Evolutionary conservation across 257 asterid genomes (phyloP).

Genomic region (Solanum tarijense): DNA sequence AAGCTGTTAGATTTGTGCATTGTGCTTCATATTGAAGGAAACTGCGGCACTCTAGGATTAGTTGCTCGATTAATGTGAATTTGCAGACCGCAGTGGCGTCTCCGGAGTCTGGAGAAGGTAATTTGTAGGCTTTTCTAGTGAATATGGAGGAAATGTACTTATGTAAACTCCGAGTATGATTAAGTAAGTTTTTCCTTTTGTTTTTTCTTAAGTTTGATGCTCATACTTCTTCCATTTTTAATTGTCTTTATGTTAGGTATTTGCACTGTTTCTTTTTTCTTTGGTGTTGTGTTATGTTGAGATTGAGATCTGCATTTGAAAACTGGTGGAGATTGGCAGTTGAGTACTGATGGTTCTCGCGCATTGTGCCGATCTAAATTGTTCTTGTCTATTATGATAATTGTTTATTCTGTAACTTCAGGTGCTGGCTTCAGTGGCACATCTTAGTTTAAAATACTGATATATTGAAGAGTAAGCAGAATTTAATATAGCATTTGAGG

Average conservation of each 20-base stretch:
- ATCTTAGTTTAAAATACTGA: not conserved
- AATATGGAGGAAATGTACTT: not conserved
- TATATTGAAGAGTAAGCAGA: not conserved
- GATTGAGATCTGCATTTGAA: slow-evolving; percentile 27
- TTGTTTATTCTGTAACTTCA: not conserved
- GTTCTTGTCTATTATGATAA: not conserved
- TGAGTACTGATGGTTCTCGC: not conserved
- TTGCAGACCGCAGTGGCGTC: not conserved
- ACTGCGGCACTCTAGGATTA: not conserved
- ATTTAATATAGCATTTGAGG: not conserved
- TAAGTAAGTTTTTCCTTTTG: not conserved
- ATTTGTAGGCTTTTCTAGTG: not conserved
- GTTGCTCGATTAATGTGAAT: not conserved
- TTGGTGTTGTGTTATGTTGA: slow-evolving; percentile 1
- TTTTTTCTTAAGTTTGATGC: not conserved
- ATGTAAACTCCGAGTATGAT: not conserved
- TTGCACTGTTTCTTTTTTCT: not conserved
- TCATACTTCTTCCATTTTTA: not conserved
- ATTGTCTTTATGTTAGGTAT: not conserved
- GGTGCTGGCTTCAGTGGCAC: not conserved
- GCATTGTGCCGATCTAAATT: not conserved
- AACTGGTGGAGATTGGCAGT: not conserved
- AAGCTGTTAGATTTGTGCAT: not conserved
- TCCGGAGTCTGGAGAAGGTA: not conserved
- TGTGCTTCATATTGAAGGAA: not conserved